These are phyloP conservation scores for Volvariella surrecta DNA, from an alignment of 1,284 basidiomycete species.

Conservation along the genomic window DNA sequence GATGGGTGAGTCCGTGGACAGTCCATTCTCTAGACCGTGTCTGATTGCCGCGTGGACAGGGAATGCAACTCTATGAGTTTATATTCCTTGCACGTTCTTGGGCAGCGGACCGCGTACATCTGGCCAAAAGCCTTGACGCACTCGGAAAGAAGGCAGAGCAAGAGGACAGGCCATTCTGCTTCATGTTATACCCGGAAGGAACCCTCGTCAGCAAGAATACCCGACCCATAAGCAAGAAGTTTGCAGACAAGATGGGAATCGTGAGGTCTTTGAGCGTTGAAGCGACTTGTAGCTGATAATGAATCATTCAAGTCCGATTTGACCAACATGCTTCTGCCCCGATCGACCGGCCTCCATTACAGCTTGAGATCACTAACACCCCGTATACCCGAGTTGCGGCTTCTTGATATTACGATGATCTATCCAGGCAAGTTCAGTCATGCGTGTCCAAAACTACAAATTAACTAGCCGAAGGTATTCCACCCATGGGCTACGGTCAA, in stretches of 20 bases:
- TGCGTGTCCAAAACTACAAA: conserved; percentile 5
- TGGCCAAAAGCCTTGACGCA: conserved; percentile 50
- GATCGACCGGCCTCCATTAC: conserved; percentile 86
- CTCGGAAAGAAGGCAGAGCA: conserved; percentile 53
- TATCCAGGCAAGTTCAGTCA: conserved; percentile 63
- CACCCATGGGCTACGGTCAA: conserved; percentile 68
- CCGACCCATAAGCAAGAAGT: conserved; percentile 75
- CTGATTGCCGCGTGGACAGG: conserved; percentile 32
- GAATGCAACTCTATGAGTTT: conserved; percentile 90
- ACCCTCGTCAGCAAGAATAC: conserved; percentile 83
- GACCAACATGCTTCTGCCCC: conserved; percentile 74
- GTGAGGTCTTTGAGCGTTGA: conserved; percentile 37
- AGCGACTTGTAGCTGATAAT: not conserved
- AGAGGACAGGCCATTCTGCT: conserved; percentile 64
- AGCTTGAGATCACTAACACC: conserved; percentile 77
- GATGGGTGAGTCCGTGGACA: conserved; percentile 57
- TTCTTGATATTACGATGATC: conserved; percentile 85
- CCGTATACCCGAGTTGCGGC: conserved; percentile 66
- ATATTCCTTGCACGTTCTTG: conserved; percentile 80
- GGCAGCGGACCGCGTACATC: conserved; percentile 68
- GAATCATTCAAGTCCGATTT: conserved; percentile 59
- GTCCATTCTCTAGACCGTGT: conserved; percentile 5
- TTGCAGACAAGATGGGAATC: conserved; percentile 74
- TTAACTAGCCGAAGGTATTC: conserved; percentile 42
- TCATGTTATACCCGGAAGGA: conserved; percentile 90